Base-by-base conservation (phyloP, 2,329 filamentous ascomycete genomes). In the Aspergillus sp. region DNA sequence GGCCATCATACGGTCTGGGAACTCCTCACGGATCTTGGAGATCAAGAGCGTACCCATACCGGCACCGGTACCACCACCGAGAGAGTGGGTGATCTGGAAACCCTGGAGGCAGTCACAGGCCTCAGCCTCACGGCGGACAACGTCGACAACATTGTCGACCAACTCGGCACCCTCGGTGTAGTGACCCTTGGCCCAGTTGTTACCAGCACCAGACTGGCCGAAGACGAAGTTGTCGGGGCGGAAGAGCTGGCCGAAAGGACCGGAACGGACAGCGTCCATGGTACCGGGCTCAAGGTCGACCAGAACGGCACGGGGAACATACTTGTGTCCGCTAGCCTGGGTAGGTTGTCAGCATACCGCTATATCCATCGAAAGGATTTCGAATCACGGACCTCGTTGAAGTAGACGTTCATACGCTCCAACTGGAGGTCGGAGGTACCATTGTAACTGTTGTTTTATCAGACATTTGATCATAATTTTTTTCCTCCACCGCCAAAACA, bases 171-270 rank as follows among this genome's bases (percentile, higher is more conserved):
- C 93, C 80, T 98, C 93, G 57, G 93, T 98, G 83, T 98, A 98
- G 74, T 98, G 93, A 78, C 93, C 93, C 86, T 97, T 98, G 75
- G 93, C 93, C 93, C 93, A 98, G 85, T 97, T 97, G 89, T 98
- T 98, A 77, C 93, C 93, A 72, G 93, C 93, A 82, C 93, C 91
- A 64, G 93, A 97, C 80, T 97, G 93, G 64, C 93, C 93, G 74
- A 97, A 97, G 69, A 97, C 90, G 77, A 97, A 97, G 86, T 97
- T 98, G 80, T 98, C 93, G 70, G 93, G 93, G 58, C 93, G 90
- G 90, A 98, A 97, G 61, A 98, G 90, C 79, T 96, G 88, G 62
- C 93, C 93, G 72, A 97, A 97, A 58, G 93, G 93, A 73, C 93
- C 91, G 62, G 91, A 88, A 72, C 91, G 91, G 78, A 98, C 91